Conservation (phyloP, 139 green algal species). For the Chlamydomonas eustigma region DNA sequence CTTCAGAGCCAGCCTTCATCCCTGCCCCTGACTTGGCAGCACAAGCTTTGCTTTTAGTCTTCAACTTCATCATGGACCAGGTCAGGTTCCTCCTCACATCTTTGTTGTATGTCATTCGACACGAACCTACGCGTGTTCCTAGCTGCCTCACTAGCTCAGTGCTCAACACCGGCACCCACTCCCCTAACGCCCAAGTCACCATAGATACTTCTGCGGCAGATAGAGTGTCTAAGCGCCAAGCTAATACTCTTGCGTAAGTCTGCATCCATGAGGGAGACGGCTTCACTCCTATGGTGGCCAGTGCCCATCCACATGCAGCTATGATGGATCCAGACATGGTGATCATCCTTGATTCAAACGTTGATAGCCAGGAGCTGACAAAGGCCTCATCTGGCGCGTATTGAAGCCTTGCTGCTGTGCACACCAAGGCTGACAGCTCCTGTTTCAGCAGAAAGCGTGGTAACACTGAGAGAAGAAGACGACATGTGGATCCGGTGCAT, state of each 20-base stretch:
- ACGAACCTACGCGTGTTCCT: neutral
- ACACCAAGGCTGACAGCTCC: constrained; percentile 1
- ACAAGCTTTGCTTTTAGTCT: constrained; percentile 3
- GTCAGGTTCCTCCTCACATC: neutral
- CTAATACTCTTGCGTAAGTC: neutral
- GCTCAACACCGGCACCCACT: neutral
- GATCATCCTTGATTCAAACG: neutral
- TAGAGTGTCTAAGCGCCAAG: neutral
- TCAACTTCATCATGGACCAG: constrained; percentile 6
- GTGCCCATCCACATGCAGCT: neutral
- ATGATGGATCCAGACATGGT: neutral
- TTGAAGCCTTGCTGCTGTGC: neutral
- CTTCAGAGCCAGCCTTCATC: too few species aligned
- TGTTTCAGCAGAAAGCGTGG: too few species aligned
- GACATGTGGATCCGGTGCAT: too few species aligned
- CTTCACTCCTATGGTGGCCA: neutral
- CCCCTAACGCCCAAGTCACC: neutral
- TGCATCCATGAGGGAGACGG: neutral
- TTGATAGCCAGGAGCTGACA: neutral
- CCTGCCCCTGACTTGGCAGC: neutral
- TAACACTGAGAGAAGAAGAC: too few species aligned
- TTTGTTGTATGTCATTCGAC: neutral
- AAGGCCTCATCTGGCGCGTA: neutral
- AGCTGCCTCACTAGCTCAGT: neutral
- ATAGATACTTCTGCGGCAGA: neutral